A percentile compares a stretch with the other conserved stretches of the same genome.
phyloP scores from a whole-genome alignment of 495 filamentous ascomycete species.

The Tuber melanosporum region DNA sequence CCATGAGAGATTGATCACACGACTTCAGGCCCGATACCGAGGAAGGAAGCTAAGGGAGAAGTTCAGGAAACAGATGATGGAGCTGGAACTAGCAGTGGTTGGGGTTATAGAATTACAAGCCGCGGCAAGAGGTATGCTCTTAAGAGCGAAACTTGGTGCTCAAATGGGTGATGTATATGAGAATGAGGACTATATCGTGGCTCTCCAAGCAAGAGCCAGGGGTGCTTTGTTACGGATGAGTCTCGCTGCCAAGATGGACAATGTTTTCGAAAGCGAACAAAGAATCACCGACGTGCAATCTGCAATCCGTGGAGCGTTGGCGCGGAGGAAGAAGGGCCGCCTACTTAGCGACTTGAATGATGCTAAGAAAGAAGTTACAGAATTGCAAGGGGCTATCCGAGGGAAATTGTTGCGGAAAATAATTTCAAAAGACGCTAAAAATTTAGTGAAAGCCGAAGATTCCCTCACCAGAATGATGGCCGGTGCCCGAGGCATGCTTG shows the following conservation, averaged over 20 bases:
- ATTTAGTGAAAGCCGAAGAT: constrained; percentile 41
- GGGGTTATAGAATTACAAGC: constrained; percentile 67
- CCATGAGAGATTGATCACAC: constrained; percentile 63
- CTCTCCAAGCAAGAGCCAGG: constrained; percentile 67
- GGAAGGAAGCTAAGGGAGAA: constrained; percentile 66
- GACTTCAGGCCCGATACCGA: constrained; percentile 77
- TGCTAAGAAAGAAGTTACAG: constrained; percentile 22
- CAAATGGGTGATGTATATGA: constrained; percentile 51
- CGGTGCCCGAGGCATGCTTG: constrained; percentile 45
- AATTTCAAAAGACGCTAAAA: constrained; percentile 42
- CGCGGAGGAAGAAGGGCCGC: constrained; percentile 27
- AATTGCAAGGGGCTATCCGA: constrained; percentile 33
- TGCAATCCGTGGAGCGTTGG: constrained; percentile 43
- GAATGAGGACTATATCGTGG: constrained; percentile 30
- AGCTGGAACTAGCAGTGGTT: constrained; percentile 53
- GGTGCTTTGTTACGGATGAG: constrained; percentile 52
- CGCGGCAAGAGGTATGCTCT: constrained; percentile 56
- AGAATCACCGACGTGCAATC: constrained; percentile 28
- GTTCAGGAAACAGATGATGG: constrained; percentile 57
- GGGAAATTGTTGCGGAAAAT: constrained; percentile 43
- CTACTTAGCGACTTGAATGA: constrained; percentile 24
- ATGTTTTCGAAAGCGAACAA: constrained; percentile 43
- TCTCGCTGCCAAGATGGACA: constrained; percentile 50
- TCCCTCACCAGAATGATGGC: constrained; percentile 42
- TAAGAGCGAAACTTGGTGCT: constrained; percentile 48